Conservation (phyloP, 768 basidiomycete genomes). For the Boletus insuetus region DNA sequence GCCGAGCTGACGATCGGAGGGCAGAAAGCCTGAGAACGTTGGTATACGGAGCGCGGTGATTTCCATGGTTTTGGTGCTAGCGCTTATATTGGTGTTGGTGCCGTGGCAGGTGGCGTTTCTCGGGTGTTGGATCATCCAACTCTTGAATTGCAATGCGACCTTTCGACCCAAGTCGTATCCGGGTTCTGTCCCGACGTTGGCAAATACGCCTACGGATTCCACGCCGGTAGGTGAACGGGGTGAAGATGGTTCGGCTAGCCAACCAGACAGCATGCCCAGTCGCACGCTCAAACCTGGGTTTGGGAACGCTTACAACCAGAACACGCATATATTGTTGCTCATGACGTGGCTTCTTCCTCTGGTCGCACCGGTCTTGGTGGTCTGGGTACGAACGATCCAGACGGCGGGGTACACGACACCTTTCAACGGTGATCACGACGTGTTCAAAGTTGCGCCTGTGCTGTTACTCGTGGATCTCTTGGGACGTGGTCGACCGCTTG, state of each 20-base stretch:
- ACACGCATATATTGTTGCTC: slow-evolving; percentile 63
- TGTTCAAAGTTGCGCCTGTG: slow-evolving; percentile 62
- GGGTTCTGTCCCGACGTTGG: slow-evolving; percentile 27
- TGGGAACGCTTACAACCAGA: slow-evolving; percentile 43
- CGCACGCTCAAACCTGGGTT: slow-evolving; percentile 3
- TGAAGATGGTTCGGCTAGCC: slow-evolving; percentile 9
- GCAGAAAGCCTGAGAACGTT: slow-evolving; percentile 31
- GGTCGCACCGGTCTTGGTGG: slow-evolving; percentile 71
- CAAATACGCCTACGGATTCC: slow-evolving; percentile 21
- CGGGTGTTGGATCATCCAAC: slow-evolving; percentile 77
- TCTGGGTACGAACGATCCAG: slow-evolving; percentile 85
- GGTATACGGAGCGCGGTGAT: slow-evolving; percentile 48
- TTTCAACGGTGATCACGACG: slow-evolving; percentile 79
- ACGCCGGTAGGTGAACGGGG: slow-evolving; percentile 19
- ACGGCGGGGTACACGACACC: slow-evolving; percentile 78
- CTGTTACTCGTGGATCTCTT: slow-evolving; percentile 61
- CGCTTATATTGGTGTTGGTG: slow-evolving; percentile 70
- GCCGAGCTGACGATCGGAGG: neutral
- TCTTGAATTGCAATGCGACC: slow-evolving; percentile 55
- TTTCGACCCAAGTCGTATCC: slow-evolving; percentile 12
- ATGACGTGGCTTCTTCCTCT: slow-evolving; percentile 83
- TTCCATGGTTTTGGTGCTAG: slow-evolving; percentile 59
- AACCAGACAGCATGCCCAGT: neutral
- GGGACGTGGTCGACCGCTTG: slow-evolving; percentile 48
- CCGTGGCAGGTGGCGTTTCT: slow-evolving; percentile 93